phyloP scores from a whole-genome alignment of 2,329 filamentous ascomycete genomes.

The Botrytis porri region DNA sequence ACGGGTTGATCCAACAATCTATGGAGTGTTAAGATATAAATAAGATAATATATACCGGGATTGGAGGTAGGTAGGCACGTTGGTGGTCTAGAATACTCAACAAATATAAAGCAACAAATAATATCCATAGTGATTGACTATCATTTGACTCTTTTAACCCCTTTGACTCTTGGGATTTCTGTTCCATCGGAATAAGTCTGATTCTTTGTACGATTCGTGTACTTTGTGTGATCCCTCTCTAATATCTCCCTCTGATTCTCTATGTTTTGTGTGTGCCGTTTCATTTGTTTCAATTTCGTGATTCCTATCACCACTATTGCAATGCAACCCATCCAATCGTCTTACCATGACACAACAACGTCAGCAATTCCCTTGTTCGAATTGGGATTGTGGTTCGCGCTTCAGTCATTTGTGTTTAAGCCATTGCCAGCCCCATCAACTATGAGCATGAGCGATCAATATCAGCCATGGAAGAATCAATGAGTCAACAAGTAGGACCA shows the following conservation, averaged over 20 bases:
- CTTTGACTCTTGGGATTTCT: not conserved
- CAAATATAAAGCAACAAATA: not conserved
- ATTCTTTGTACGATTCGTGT: not conserved
- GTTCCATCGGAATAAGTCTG: not conserved
- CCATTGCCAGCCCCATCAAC: not conserved
- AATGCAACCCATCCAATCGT: not conserved
- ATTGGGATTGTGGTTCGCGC: not conserved
- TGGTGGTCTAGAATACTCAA: not conserved
- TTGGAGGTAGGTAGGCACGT: not conserved
- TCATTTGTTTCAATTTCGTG: conserved; percentile 9
- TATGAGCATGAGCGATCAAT: not conserved
- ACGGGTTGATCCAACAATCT: not conserved
- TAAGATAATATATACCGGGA: not conserved
- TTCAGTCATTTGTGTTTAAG: not conserved
- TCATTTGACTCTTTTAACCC: not conserved
- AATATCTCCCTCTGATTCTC: not conserved
- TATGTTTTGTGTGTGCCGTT: not conserved
- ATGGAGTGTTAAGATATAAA: not conserved
- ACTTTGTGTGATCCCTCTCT: not conserved
- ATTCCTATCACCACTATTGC: not conserved
- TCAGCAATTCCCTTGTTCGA: not conserved
- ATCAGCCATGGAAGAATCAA: not conserved
- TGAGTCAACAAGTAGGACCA: not conserved
- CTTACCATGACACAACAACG: conserved; percentile 2
- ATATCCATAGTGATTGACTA: too few species aligned